Percentiles rank a stretch among this genome's conserved stretches.
Evolutionary conservation across 495 filamentous ascomycete species (phyloP).

Genomic region (Trichocladium antarcticum): DNA sequence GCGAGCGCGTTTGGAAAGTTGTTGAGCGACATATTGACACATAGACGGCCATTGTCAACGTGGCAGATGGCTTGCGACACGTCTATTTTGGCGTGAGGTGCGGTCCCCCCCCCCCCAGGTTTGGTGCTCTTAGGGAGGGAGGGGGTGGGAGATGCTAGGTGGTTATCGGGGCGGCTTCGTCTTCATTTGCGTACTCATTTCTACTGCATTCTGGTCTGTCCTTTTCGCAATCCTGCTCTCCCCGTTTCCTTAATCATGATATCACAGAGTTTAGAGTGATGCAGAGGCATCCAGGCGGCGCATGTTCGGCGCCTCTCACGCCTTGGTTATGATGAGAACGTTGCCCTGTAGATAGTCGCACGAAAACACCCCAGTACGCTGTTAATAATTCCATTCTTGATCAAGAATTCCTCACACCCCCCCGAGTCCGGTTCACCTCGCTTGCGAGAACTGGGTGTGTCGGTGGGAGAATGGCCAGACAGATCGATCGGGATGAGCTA

Average conservation of each 20-base stretch:
- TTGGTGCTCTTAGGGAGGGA: neutral
- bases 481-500: neutral
- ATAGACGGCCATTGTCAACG: neutral
- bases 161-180: neutral
- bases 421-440: no score
- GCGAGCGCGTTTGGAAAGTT: neutral
- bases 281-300: conserved; percentile 9
- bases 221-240: neutral
- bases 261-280: conserved; percentile 3
- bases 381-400: conserved; percentile 1
- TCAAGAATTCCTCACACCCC: neutral
- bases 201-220: neutral
- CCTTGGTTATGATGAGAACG: conserved; percentile 4
- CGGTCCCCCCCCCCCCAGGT: no score
- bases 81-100: no score
- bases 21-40: neutral
- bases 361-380: neutral
- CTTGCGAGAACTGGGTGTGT: no score
- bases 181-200: neutral
- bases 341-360: conserved; percentile 8
- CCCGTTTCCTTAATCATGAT: conserved; percentile 5
- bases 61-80: neutral
- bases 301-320: conserved; percentile 7
- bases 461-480: neutral
- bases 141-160: neutral